A percentile compares a stretch with the other conserved stretches of the same genome.
Conservation (phyloP, 2,329 filamentous ascomycete genomes). For the Microsporum ferrugineum region DNA sequence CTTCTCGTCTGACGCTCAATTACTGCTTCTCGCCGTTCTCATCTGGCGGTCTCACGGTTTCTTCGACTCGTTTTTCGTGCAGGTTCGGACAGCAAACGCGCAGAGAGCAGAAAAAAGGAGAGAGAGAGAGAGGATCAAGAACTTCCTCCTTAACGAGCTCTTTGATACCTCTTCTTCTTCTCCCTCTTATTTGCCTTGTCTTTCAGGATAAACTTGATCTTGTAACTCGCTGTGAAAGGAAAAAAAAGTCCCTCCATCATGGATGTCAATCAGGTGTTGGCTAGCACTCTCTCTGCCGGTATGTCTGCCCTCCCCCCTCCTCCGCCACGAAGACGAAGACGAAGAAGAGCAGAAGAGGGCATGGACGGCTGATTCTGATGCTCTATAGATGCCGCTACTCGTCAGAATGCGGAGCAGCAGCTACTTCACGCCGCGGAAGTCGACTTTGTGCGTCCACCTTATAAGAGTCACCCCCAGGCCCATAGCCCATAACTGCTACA, state of each 20-base stretch:
- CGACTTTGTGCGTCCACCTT: constrained; percentile 66
- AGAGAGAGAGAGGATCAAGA: neutral
- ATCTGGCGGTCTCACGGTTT: neutral
- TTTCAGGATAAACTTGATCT: neutral
- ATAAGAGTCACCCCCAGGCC: constrained; percentile 11
- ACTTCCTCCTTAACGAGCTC: neutral
- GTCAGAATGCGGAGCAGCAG: constrained; percentile 87
- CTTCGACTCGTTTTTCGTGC: neutral
- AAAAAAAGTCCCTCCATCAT: constrained; percentile 44
- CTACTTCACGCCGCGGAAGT: constrained; percentile 82
- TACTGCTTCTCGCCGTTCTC: neutral
- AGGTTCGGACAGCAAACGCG: neutral
- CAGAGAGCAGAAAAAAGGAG: neutral
- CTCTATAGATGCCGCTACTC: constrained; percentile 67
- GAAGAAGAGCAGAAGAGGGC: neutral
- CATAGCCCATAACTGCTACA: constrained; percentile 15
- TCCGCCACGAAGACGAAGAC: neutral
- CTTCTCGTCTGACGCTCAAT: neutral
- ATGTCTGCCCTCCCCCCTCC: constrained; percentile 30
- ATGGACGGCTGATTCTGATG: neutral
- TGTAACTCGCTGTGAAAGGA: neutral
- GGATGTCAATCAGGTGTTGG: constrained; percentile 97
- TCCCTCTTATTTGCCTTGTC: neutral
- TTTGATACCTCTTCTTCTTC: neutral
- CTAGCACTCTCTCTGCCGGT: constrained; percentile 94